These are phyloP conservation scores for Boletus rufocinnamomeus DNA, from an alignment of 768 basidiomycete species.

Conservation along the genomic window DNA sequence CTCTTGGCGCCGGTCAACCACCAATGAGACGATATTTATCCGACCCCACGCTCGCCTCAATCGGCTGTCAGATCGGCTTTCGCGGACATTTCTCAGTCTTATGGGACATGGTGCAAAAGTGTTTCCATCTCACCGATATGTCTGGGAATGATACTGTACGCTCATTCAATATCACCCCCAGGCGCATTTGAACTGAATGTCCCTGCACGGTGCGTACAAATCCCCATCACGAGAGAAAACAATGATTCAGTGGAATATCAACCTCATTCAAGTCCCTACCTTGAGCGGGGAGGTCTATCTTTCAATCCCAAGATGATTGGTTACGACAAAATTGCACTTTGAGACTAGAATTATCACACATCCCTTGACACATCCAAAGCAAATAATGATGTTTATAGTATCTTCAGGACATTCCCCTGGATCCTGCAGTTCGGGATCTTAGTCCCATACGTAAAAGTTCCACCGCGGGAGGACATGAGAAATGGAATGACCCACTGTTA, in stretches of 20 bases:
- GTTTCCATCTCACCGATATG: neutral
- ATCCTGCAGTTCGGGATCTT: neutral
- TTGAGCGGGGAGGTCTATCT: neutral
- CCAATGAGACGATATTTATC: neutral
- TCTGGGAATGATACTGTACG: neutral
- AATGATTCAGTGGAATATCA: neutral
- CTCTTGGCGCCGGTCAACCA: no score
- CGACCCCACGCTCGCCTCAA: neutral
- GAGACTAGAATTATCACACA: neutral
- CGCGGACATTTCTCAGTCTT: neutral
- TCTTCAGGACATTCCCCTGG: neutral
- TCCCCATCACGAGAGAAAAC: neutral
- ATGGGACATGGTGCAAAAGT: neutral
- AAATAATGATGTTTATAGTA: neutral
- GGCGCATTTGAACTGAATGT: neutral
- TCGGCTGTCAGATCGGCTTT: neutral
- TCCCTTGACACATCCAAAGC: neutral
- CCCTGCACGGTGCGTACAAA: neutral
- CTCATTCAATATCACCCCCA: neutral
- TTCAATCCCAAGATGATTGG: neutral
- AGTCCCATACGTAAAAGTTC: neutral
- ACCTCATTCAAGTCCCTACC: neutral
- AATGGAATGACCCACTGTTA: neutral
- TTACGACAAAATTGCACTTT: no score
- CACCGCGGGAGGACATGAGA: neutral